phyloP scores from a whole-genome alignment of 208 protist genomes.

The Trypanosomatidae sp. region DNA sequence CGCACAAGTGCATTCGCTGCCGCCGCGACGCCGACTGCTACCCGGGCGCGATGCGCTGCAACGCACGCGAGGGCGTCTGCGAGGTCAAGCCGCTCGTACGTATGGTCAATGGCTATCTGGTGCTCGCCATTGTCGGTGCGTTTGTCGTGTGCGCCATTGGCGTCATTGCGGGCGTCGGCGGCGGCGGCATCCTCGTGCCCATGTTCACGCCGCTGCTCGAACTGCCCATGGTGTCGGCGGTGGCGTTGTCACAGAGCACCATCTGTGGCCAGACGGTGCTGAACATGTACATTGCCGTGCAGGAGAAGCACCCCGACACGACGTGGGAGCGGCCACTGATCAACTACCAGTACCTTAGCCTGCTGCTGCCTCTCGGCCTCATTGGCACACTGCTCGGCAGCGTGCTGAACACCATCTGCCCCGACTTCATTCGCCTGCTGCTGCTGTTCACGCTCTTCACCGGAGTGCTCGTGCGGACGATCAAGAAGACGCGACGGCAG shows the following conservation, averaged over 20 bases:
- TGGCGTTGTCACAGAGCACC: conserved; percentile 73
- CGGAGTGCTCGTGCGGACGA: conserved; percentile 38
- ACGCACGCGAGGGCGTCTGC: conserved; percentile 19
- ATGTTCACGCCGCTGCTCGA: conserved; percentile 40
- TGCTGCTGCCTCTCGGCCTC: conserved; percentile 60
- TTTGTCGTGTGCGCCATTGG: conserved; percentile 50
- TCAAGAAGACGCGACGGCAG: conserved; percentile 43
- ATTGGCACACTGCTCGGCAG: conserved; percentile 60
- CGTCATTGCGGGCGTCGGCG: conserved; percentile 66
- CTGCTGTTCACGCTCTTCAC: conserved; percentile 57
- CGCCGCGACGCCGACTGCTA: conserved; percentile 38
- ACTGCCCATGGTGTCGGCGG: conserved; percentile 42
- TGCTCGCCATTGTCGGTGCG: conserved; percentile 33
- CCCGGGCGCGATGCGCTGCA: conserved; percentile 35
- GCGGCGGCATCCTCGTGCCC: conserved; percentile 77
- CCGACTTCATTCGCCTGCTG: conserved; percentile 60
- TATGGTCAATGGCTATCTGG: conserved; percentile 10
- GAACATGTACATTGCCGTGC: conserved; percentile 54
- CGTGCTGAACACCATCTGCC: conserved; percentile 58
- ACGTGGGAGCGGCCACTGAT: conserved; percentile 57
- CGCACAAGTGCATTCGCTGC: conserved; percentile 26
- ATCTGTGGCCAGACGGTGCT: conserved; percentile 70
- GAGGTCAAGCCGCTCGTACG: conserved; percentile 15
- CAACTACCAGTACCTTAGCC: conserved; percentile 75
- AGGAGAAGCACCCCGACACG: conserved; percentile 29